Conservation (phyloP, 495 filamentous ascomycete genomes). For the Hypoxylon rickii region DNA sequence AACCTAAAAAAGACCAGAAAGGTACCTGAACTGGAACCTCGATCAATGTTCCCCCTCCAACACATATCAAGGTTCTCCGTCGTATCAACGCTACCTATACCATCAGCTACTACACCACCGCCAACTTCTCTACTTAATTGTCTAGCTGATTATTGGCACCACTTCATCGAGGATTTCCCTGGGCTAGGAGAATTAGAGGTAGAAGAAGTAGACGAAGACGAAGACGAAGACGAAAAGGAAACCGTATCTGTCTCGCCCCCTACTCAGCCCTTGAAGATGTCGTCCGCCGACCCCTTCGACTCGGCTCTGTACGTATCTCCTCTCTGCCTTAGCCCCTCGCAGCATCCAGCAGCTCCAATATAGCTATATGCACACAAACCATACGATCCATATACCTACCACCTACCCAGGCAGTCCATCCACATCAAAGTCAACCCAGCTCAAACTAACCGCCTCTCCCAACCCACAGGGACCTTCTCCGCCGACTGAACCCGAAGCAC, state of each 20-base stretch:
- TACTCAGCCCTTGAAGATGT: slow-evolving; percentile 47
- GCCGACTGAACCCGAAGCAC: slow-evolving; percentile 91
- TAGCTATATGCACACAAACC: too few species aligned
- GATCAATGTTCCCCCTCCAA: slow-evolving; percentile 30
- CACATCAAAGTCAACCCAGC: too few species aligned
- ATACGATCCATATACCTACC: too few species aligned
- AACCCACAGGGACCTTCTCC: slow-evolving; percentile 84
- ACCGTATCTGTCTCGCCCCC: background rate
- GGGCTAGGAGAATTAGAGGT: too few species aligned
- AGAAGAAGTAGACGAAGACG: too few species aligned
- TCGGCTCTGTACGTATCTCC: slow-evolving; percentile 73
- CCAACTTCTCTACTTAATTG: slow-evolving; percentile 6
- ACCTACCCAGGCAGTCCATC: too few species aligned
- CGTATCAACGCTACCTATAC: slow-evolving; percentile 6
- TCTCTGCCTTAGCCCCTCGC: slow-evolving; percentile 5
- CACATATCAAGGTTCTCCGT: slow-evolving; percentile 15
- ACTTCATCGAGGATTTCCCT: too few species aligned
- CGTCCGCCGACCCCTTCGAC: slow-evolving; percentile 66
- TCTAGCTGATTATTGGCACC: slow-evolving; percentile 13
- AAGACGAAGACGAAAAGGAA: background rate
- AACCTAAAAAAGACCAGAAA: too few species aligned
- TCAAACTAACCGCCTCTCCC: slow-evolving; percentile 5
- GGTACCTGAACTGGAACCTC: background rate
- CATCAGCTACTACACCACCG: slow-evolving; percentile 1
- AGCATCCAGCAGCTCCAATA: too few species aligned